Conservation (phyloP, 2,329 filamentous ascomycete genomes). For the Aspergillus unguis region DNA sequence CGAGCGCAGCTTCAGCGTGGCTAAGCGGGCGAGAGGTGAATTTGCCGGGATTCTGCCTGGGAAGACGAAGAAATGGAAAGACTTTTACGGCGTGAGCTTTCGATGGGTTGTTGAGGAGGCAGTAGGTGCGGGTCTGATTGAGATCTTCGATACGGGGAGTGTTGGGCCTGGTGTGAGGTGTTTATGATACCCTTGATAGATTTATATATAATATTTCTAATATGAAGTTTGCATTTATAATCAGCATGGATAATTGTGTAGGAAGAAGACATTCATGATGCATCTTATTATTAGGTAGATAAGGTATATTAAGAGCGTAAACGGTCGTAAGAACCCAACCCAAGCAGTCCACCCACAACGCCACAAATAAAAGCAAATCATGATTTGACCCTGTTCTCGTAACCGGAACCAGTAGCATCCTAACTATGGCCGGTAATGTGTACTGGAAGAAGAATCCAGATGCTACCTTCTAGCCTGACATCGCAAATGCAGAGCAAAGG, state of each 20-base stretch:
- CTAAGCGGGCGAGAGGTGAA: constrained; percentile 56
- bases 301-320: neutral
- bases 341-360: neutral
- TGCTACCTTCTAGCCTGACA: too few relatives aligned
- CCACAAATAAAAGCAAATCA: neutral
- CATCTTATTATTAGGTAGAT: neutral
- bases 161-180: constrained; percentile 55
- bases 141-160: constrained; percentile 62
- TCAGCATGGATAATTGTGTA: neutral
- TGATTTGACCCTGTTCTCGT: too few relatives aligned
- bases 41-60: constrained; percentile 55
- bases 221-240: neutral
- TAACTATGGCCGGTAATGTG: too few relatives aligned
- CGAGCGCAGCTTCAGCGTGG: constrained; percentile 42
- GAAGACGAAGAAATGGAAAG: constrained; percentile 62
- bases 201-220: neutral
- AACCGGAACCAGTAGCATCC: too few relatives aligned
- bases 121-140: constrained; percentile 58
- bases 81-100: constrained; percentile 58
- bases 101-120: constrained; percentile 61
- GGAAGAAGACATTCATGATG: neutral
- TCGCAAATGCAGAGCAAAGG: neutral
- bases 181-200: constrained; percentile 22
- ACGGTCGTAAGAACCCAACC: neutral
- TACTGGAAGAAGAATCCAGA: too few relatives aligned